phyloP scores from a whole-genome alignment of 805 yeast genomes.

The Torulaspora maleeae region DNA sequence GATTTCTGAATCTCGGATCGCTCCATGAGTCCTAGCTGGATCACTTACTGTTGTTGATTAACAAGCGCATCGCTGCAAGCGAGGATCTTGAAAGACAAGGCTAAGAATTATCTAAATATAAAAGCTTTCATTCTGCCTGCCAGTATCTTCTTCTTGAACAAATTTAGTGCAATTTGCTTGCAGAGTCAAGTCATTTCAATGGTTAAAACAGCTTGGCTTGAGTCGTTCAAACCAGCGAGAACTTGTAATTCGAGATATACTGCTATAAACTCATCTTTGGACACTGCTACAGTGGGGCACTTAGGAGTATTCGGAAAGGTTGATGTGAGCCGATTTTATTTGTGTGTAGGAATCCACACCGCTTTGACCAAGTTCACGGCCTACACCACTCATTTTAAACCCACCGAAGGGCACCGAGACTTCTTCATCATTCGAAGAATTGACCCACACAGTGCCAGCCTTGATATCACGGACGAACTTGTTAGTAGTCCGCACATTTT shows the following conservation, averaged over 20 bases:
- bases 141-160: not conserved
- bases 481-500: slow-evolving; percentile 60
- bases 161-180: not conserved
- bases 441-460: slow-evolving; percentile 68
- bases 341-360: slow-evolving; percentile 69
- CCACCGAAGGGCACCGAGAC: slow-evolving; percentile 75
- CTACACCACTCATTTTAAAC: slow-evolving; percentile 72
- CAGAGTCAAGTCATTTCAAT: no score
- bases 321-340: slow-evolving; percentile 66
- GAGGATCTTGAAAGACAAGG: not conserved
- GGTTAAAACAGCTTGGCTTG: no score
- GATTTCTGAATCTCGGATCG: slow-evolving; percentile 15
- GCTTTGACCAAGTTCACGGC: slow-evolving; percentile 74
- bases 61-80: not conserved
- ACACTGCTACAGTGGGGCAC: not conserved
- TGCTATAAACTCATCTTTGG: no score
- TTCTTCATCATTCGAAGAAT: slow-evolving; percentile 62
- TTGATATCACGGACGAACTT: slow-evolving; percentile 54
- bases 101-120: not conserved
- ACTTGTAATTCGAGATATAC: no score
- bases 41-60: not conserved
- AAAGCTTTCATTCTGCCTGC: not conserved
- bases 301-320: slow-evolving; percentile 8
- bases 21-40: slow-evolving; percentile 4
- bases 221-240: no score